Base-by-base conservation (phyloP, 164 flowering plant species). In the Dillenia suffruticosa region DNA sequence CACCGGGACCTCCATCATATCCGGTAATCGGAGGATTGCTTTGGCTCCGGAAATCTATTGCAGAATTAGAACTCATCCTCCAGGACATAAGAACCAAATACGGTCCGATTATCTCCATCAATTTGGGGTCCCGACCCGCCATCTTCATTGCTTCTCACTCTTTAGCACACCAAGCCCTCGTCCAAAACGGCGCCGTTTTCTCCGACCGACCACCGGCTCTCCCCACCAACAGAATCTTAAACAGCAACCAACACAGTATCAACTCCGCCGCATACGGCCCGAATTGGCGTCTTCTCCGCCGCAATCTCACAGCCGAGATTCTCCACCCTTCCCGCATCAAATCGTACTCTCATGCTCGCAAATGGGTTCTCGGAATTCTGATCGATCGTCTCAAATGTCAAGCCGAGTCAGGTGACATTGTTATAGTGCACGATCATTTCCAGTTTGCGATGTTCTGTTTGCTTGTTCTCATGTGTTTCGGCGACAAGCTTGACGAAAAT, bases 1-100 rank as follows among this genome's bases (percentile, higher is more conserved):
- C 82, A 5, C 89, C 86, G 2, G 79, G 82, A 12, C 84, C 88
- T 1, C 54, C 60, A 6, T 43, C 56, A 9, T 5, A 75, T 2
- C 79, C 81, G n/a, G 19, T 82, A 48, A 46, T 79, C 32, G 69
- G 72, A 59, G 68, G 56, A 66, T 44, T 79, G 44, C 57, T 54
- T 49, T 70, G 68, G 79, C 62, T 78, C 45, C 48, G 59, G 45
- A 68, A 44, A 17, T 32, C 74, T 56, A 51, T 64, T 24, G 3
- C 15, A 9, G 70, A 79, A 0, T 12, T 79, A 6, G 17, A 51
- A 11, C 43, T 4, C 3, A 19, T 54, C 57, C 57, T 54, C 57
- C 11, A 12, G 10, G 12, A 54, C 11, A 43, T 54, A 1, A 32
- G 10, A 32, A 12, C 32, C 57, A 54, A 54, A 43, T 12, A 54